Evolutionary conservation across 495 filamentous ascomycete species (phyloP).

Genomic region (Xylaria cubensis): DNA sequence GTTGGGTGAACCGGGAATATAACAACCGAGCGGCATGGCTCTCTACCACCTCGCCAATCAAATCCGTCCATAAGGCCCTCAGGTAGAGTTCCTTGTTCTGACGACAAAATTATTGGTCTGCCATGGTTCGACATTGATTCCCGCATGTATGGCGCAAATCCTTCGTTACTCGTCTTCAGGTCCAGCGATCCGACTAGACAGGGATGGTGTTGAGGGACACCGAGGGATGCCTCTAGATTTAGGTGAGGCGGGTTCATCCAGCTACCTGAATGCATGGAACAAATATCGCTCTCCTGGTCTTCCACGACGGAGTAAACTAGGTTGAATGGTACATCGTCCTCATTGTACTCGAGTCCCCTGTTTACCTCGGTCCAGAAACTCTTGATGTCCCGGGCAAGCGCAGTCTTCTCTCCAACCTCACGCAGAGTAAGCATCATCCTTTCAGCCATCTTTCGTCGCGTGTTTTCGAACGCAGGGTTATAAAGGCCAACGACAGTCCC

Average conservation of each 20-base stretch:
- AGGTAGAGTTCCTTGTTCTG: slow-evolving; percentile 64
- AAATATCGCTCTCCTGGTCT: slow-evolving; percentile 64
- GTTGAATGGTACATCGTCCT: slow-evolving; percentile 67
- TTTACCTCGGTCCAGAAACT: slow-evolving; percentile 66
- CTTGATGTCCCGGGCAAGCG: slow-evolving; percentile 68
- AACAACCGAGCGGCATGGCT: slow-evolving; percentile 68
- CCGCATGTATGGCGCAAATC: slow-evolving; percentile 69
- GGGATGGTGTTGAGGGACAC: slow-evolving; percentile 65
- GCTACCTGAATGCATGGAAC: slow-evolving; percentile 67
- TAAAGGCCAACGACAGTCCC: slow-evolving; percentile 69
- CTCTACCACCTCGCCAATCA: slow-evolving; percentile 68
- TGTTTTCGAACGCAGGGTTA: slow-evolving; percentile 74
- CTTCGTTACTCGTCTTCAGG: slow-evolving; percentile 64
- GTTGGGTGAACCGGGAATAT: slow-evolving; percentile 75
- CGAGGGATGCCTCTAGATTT: slow-evolving; percentile 66
- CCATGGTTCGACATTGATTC: slow-evolving; percentile 66
- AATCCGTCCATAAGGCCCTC: slow-evolving; percentile 64
- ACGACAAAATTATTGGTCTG: slow-evolving; percentile 63
- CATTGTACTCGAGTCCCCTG: slow-evolving; percentile 65
- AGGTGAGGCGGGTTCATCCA: slow-evolving; percentile 59
- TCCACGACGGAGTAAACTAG: slow-evolving; percentile 68
- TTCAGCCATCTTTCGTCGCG: slow-evolving; percentile 67
- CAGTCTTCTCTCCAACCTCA: slow-evolving; percentile 73
- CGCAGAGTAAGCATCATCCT: slow-evolving; percentile 70
- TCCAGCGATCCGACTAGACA: slow-evolving; percentile 62